Base-by-base conservation (phyloP, 495 filamentous ascomycete genomes). In the Venustampulla echinocandica region DNA sequence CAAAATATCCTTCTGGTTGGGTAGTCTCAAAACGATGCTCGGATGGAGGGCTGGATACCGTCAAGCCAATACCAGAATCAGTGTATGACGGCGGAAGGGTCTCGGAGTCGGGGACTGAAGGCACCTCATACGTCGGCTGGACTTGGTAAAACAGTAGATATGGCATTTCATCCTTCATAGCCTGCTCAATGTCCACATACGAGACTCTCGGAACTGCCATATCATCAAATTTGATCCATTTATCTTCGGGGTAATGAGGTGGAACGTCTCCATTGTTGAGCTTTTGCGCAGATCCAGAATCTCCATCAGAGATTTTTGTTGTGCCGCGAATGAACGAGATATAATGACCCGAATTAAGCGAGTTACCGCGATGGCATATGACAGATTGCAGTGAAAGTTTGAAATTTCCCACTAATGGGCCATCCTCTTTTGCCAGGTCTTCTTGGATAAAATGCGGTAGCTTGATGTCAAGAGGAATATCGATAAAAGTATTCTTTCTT, bases 91-190 rank as follows among this genome's bases (percentile, higher is more conserved):
- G 54, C 10, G 44, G 47, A 21, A 10, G 45, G 44, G 11, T 23
- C 9, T 35, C 44, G 21, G 21, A 49, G 39, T 17, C 53, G 53
- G 21, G 49, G 41, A 24, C 49, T 52, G 13, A 53, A 59, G 75
- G 67, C 38, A 85, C 79, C 36, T 84, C 82, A 22, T 84, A 76
- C 50, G 93, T 84, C 0, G 90, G 92, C 27, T 88, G 72, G 30
- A 96, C 89, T 61, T 95, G 90, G 56, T 95, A 98, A 64, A 96
- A 95, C 0, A 98, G 67, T 2, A 98, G 74, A 54, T 98, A 98
- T 3, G 92, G 90, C 50, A 84, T 90, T 59, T 95, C 90, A n/a
- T 81, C 73, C 44, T 76, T 79, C 42, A 96, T 63, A 2, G 77
- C 69, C 27, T 77, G 73, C 47, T 85, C 69, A 40, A 87, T 81